Conservation (phyloP, 2,329 filamentous ascomycete species). For the Talaromyces sp. region DNA sequence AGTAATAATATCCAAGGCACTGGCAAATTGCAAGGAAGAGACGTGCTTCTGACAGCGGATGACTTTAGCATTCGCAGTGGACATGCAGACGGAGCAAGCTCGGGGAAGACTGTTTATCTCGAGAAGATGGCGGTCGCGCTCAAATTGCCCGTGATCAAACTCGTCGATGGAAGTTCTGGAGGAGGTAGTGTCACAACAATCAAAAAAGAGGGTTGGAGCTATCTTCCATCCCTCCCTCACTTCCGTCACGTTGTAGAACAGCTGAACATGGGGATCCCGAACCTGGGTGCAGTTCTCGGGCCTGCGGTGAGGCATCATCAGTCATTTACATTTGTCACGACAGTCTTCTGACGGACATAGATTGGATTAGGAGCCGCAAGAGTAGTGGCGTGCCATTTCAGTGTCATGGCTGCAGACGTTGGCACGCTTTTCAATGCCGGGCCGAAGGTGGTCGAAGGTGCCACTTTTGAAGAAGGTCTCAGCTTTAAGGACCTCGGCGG, state of each 20-base stretch:
- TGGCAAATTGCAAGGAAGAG: constrained; percentile 48
- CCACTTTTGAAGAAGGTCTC: constrained; percentile 60
- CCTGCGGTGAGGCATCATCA: constrained; percentile 42
- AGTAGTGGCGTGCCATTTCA: constrained; percentile 59
- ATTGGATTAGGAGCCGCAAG: constrained; percentile 59
- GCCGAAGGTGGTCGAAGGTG: constrained; percentile 56
- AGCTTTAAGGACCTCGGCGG: constrained; percentile 56
- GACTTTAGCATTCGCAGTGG: constrained; percentile 60
- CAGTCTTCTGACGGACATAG: constrained; percentile 13
- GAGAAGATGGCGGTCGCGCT: constrained; percentile 57
- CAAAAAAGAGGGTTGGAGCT: constrained; percentile 50
- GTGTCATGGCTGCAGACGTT: constrained; percentile 60
- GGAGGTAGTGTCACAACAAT: constrained; percentile 60
- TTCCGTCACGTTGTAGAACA: constrained; percentile 53
- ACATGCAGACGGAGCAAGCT: constrained; percentile 57
- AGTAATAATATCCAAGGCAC: constrained; percentile 60
- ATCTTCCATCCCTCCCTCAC: constrained; percentile 53
- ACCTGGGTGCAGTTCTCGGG: constrained; percentile 58
- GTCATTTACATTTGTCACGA: not conserved
- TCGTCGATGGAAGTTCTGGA: constrained; percentile 60
- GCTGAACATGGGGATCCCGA: constrained; percentile 59
- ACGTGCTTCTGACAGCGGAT: constrained; percentile 57
- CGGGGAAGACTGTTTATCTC: constrained; percentile 56
- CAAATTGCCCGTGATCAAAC: constrained; percentile 56
- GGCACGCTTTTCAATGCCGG: constrained; percentile 61